Percentiles rank a stretch among this genome's conserved stretches.
Evolutionary conservation across 805 yeast species (phyloP).

Genomic region (Saturnispora hagleri): DNA sequence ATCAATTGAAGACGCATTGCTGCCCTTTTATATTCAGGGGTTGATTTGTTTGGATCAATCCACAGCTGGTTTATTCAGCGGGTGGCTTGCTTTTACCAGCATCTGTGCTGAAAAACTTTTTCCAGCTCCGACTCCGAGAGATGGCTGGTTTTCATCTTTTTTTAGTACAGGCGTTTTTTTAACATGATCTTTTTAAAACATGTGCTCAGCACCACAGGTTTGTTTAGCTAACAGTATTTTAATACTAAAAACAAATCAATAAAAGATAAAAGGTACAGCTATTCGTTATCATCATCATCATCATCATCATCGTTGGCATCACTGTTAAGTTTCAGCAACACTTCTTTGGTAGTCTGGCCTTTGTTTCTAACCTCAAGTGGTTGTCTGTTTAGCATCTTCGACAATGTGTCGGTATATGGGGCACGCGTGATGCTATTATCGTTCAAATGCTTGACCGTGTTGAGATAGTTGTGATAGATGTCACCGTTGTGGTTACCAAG

Average conservation of each 20-base stretch:
- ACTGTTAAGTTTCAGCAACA: conserved; percentile 15
- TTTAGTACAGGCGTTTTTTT: background rate
- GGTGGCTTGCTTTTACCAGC: conserved; percentile 1
- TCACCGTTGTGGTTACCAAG: conserved; percentile 78
- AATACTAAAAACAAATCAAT: background rate
- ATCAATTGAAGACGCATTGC: background rate
- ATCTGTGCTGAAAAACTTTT: background rate
- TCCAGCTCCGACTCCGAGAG: background rate
- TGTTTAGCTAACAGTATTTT: background rate
- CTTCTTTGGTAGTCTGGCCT: conserved; percentile 16
- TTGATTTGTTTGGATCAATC: conserved; percentile 8
- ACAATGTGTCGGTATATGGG: conserved; percentile 39
- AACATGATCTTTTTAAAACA: background rate
- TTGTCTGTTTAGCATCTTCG: conserved; percentile 32
- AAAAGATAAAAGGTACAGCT: background rate
- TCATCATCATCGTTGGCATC: background rate
- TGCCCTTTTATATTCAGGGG: background rate
- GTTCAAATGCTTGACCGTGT: conserved; percentile 38
- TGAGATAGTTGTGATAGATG: conserved; percentile 70
- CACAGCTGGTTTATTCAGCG: background rate
- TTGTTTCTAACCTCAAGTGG: conserved; percentile 29
- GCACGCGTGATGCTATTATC: conserved; percentile 50
- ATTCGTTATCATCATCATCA: background rate
- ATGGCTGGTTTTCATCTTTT: conserved; percentile 3
- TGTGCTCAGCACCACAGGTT: background rate